Evolutionary conservation across 331 rosid species (phyloP), one percentile per base, ranked within the genome.

Genomic region (Acacia concinna): DNA sequence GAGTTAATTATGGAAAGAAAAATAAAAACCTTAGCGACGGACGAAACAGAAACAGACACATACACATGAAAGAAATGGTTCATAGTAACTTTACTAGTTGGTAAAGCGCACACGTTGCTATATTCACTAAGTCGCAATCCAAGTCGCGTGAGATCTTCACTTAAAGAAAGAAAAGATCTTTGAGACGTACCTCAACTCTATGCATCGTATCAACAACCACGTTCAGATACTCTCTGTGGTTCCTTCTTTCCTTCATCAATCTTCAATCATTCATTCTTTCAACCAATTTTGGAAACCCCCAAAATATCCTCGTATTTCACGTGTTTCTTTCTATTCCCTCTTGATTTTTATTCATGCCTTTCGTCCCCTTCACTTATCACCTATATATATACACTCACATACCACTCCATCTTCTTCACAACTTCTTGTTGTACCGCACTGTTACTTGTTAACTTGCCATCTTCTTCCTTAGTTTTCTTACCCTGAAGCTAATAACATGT

Each of bases 251-350:
- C 30, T 67, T 4, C 28, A 18, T 52, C 60, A 52, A 52, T 52
- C 60, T 52, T 3, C 60, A 8, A 52, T 52, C 70, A 35, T 68
- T 30, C 35, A 59, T 71, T 68, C 59, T 68, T 63, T 31, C 40
- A 12, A 62, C 75, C 85, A 73, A 59, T 34, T 75, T 52, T 73
- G 78, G 77, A 78, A 81, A 28, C 28, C 23, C 81, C 5, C 80
- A 8, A 66, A 83, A 85, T 83, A 86, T 87, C 90, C 84, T 88
- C 30, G 35, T 63, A 68, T 56, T 80, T 90, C 97, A 92, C 97
- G 96, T 90, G 96, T 89, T 65, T 81, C 60, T 28, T 32, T 52
- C 2, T 2, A 8, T 30, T 59, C 44, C 4, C 23, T 4, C 10
- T 20, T 75, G 10, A 5, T 28, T 60, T 75, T 27, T 43, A 59